phyloP scores from a whole-genome alignment of 1,284 basidiomycete genomes.

The Trichosporon inkin region DNA sequence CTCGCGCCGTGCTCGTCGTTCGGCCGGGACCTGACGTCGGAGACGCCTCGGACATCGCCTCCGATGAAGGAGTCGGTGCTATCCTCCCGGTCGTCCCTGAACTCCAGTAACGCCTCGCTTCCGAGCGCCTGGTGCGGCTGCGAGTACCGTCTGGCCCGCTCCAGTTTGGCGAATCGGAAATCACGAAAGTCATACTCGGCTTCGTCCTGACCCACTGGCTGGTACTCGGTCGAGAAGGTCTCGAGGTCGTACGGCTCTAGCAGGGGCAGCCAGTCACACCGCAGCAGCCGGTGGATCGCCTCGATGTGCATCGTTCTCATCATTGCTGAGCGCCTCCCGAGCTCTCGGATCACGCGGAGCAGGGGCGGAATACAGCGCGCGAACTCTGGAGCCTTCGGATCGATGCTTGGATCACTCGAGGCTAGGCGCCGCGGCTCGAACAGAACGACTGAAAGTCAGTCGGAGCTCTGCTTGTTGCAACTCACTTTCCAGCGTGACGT shows the following conservation, averaged over 20 bases:
- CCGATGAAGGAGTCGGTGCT: neutral
- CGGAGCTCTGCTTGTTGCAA: neutral
- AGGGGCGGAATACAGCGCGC: constrained; percentile 9
- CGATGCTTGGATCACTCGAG: constrained; percentile 9
- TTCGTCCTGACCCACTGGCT: constrained; percentile 14
- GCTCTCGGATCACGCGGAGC: constrained; percentile 7
- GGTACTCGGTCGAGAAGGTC: constrained; percentile 15
- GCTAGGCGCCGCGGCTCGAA: constrained; percentile 20
- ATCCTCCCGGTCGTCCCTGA: neutral
- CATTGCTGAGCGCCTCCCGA: constrained; percentile 7
- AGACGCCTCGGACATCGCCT: neutral
- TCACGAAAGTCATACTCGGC: constrained; percentile 19
- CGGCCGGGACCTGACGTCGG: neutral
- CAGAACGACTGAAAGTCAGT: constrained; percentile 13
- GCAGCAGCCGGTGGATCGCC: constrained; percentile 13
- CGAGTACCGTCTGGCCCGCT: constrained; percentile 1
- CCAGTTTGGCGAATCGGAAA: constrained; percentile 16
- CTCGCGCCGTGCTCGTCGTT: neutral
- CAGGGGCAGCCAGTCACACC: constrained; percentile 10
- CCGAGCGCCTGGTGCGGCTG: neutral
- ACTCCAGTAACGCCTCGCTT: constrained; percentile 4
- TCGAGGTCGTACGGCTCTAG: constrained; percentile 11
- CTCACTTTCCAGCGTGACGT: constrained; percentile 22
- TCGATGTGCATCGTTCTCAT: constrained; percentile 14
- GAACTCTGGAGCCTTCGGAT: constrained; percentile 10